Base-by-base conservation (phyloP, 805 yeast genomes). In the Metschnikowia corniflorae region DNA sequence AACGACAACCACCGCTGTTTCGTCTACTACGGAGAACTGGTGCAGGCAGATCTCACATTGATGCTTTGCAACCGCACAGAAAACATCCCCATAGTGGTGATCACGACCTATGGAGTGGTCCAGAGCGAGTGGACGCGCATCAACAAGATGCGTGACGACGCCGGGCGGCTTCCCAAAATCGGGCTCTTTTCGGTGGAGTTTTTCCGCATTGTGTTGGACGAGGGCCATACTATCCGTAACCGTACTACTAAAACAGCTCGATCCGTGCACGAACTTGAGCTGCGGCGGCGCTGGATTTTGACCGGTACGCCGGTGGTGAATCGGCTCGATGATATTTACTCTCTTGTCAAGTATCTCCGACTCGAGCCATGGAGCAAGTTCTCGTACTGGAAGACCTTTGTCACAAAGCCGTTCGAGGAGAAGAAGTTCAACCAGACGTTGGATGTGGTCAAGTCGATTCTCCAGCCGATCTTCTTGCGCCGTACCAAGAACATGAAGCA, bases 251-350 rank as follows among this genome's bases (percentile, higher is more conserved):
- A 81, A 40, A 82, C 95, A 0, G 79, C 96, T 0, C 81, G 79
- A 45, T 83, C 97, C 0, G 72, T 88, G 6, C 77, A 75, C 58
- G 82, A 75, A 16, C 53, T 89, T n/a, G 51, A 61, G 7, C 78
- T 86, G 49, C 65, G 70, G 14, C 68, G 93, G 32, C 77, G 78
- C 42, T 89, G 97, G 97, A 69, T 83, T 3, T 65, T 91, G 31
- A 87, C 97, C 0, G 97, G 97, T 6, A 89, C 97, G 0, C 97
- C 97, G 0, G 85, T 89, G 19, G 83, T 88, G 26, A 89, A 89
- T 57, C 65, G 89, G 44, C 65, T 91, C 7, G 97, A 91, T 57
- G 97, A 91, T 57, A 61, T 91, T 31, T 89, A 75, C 54, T 81
- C 95, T 5, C 60, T 88, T 32, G 75, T 88, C 13, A 77, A 78